phyloP scores from a whole-genome alignment of 2,329 filamentous ascomycete species.

The Neophaeococcomyces aloes region DNA sequence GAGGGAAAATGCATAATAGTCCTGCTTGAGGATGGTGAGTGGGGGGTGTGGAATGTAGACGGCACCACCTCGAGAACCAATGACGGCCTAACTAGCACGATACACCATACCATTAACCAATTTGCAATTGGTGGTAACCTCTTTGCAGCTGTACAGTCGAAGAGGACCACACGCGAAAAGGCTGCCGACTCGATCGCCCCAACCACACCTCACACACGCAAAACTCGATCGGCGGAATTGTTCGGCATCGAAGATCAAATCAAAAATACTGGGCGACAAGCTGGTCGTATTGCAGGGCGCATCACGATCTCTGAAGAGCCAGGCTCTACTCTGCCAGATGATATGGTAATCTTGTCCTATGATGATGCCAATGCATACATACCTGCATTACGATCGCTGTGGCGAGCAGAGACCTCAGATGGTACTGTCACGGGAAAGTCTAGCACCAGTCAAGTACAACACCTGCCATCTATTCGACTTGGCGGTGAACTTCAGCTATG shows the following conservation, averaged over 20 bases:
- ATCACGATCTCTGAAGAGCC: conserved; percentile 32
- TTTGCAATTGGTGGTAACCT: conserved; percentile 36
- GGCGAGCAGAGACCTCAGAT: conserved; percentile 27
- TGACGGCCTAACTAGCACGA: conserved; percentile 21
- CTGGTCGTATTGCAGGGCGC: conserved; percentile 25
- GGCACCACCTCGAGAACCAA: conserved; percentile 30
- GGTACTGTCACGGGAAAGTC: not conserved
- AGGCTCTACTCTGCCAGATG: conserved; percentile 29
- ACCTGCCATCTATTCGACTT: not conserved
- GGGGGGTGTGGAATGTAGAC: conserved; percentile 42
- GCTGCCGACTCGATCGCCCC: conserved; percentile 28
- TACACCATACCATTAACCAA: conserved; percentile 25
- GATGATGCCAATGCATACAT: conserved; percentile 33
- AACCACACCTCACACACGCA: conserved; percentile 39
- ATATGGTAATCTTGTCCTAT: conserved; percentile 36
- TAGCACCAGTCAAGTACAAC: not conserved
- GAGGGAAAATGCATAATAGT: conserved; percentile 36
- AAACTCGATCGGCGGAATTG: conserved; percentile 33
- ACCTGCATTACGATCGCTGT: conserved; percentile 34
- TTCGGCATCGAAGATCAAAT: conserved; percentile 26
- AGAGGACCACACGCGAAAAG: conserved; percentile 2
- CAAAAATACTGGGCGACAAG: not conserved
- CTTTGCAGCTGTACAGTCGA: conserved; percentile 12
- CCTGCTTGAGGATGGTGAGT: conserved; percentile 37
- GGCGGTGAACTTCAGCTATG: not conserved